phyloP scores from a whole-genome alignment of 345 rosid species.

The Chamaenerion angustifolium region DNA sequence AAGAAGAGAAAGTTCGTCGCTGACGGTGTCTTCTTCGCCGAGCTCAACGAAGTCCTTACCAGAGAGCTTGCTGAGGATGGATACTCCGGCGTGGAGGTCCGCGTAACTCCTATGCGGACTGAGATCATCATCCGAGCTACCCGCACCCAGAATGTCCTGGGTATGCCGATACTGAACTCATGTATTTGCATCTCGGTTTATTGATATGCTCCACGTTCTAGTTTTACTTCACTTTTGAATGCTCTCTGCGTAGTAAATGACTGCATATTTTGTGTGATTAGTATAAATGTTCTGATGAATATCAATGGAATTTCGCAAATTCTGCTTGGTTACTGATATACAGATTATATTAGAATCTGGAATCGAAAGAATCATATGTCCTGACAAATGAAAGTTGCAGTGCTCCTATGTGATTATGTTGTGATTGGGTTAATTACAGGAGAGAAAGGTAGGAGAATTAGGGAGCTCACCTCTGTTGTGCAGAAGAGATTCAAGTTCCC shows the following conservation, averaged over 20 bases:
- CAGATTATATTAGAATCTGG: too few species aligned
- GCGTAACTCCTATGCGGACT: constrained; percentile 69
- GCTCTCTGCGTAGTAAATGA: too few species aligned
- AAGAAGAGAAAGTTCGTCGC: constrained; percentile 79
- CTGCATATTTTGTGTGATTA: too few species aligned
- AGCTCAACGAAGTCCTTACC: constrained; percentile 58
- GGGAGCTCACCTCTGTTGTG: constrained; percentile 74
- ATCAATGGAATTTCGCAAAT: too few species aligned
- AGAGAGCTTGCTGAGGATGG: constrained; percentile 82
- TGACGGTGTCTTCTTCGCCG: constrained; percentile 70
- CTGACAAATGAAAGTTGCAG: too few species aligned
- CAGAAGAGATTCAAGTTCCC: constrained; percentile 76
- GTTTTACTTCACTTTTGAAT: too few species aligned
- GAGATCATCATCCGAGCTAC: constrained; percentile 84
- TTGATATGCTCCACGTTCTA: neutral
- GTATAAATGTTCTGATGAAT: too few species aligned
- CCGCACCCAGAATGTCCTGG: constrained; percentile 76
- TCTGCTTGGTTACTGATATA: too few species aligned
- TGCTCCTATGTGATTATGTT: neutral
- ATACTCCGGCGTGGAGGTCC: constrained; percentile 76
- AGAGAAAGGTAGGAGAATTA: constrained; percentile 80
- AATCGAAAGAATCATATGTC: too few species aligned
- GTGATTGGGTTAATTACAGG: constrained; percentile 20
- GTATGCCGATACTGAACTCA: constrained; percentile 11
- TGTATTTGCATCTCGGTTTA: neutral